Base-by-base conservation (phyloP, 2,329 filamentous ascomycete genomes). In the Pseudogymnoascus sp. region DNA sequence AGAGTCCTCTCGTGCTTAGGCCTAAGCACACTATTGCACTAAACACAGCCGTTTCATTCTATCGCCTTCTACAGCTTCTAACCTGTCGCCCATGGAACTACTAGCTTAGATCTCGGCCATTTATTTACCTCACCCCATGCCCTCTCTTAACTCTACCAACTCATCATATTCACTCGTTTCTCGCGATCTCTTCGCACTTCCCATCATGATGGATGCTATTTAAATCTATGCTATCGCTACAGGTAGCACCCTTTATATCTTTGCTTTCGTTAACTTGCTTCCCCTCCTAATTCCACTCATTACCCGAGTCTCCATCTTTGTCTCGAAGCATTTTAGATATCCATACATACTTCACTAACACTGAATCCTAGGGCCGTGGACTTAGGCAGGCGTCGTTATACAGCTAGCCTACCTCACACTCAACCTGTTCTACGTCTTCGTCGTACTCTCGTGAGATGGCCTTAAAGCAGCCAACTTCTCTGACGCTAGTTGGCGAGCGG, bases 311-410 rank as follows among this genome's bases (percentile, higher is more conserved):
- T 40, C 37, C 37, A 17, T 40, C 15, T n/a, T 19, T 19, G 46
- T 53, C 29, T 62, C 21, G 23, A 62, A 62, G 29, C 40, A 62
- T 29, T 26, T 62, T 13, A 62, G 10, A 6, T 62, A 62, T 21
- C 37, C 37, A 26, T 62, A 62, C 19, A 10, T 50, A 23, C 42
- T 62, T 23, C n/a, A 33, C 19, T 11, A 42, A 31, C 42, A 62
- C 23, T 21, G 21, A 53, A 15, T 13, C 60, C 37, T 62, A 10
- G 17, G 40, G 21, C 37, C 37, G 33, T 62, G 60, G 60, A 62
- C 38, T 56, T 21, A 11, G 23, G 38, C 60, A 10, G 42, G 17
- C 11, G 37, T 62, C n/a, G 9, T 50, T n/a, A n/a, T 62, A 15
- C 37, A 62, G 31, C 37, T 62, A 42, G 50, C 33, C 19, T 62